Evolutionary conservation across 169 alveolate genomes (phyloP).

Genomic region (Theileria parva): DNA sequence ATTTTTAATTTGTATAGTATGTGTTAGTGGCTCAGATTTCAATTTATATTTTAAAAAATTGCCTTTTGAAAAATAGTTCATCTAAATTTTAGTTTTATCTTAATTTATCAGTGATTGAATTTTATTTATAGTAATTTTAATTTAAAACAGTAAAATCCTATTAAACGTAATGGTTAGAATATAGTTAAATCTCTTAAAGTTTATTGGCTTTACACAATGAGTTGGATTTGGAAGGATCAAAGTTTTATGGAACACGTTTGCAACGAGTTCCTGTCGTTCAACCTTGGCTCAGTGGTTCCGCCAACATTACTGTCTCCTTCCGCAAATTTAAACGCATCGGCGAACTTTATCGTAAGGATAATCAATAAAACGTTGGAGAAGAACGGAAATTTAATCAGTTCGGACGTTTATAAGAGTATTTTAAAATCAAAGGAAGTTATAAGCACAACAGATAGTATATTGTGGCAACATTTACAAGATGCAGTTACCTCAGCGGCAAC

Average conservation of each 20-base stretch:
- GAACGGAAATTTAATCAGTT: constrained; percentile 43
- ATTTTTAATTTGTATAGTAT: no score
- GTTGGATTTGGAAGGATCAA: constrained; percentile 68
- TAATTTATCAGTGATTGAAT: no score
- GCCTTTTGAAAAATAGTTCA: no score
- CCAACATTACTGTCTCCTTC: constrained; percentile 47
- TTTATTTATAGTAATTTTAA: no score
- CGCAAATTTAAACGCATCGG: constrained; percentile 38
- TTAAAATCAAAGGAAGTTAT: constrained; percentile 58
- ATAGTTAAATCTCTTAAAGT: no score
- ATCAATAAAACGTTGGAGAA: constrained; percentile 57
- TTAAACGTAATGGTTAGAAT: no score
- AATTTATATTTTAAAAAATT: no score
- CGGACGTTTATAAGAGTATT: constrained; percentile 26
- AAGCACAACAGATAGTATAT: constrained; percentile 47
- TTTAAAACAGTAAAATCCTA: no score
- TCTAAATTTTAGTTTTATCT: no score
- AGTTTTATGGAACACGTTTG: constrained; percentile 67
- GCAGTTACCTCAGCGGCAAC: constrained; percentile 33
- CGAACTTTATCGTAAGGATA: constrained; percentile 29
- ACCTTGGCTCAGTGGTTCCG: constrained; percentile 60
- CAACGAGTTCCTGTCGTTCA: constrained; percentile 60
- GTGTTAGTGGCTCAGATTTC: no score
- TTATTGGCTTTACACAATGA: constrained; percentile 12
- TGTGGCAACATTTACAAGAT: constrained; percentile 63